Percentiles rank a stretch among this genome's conserved stretches.
Evolutionary conservation across 2,329 filamentous ascomycete genomes (phyloP).

Genomic region (Calonectria ilicicola): DNA sequence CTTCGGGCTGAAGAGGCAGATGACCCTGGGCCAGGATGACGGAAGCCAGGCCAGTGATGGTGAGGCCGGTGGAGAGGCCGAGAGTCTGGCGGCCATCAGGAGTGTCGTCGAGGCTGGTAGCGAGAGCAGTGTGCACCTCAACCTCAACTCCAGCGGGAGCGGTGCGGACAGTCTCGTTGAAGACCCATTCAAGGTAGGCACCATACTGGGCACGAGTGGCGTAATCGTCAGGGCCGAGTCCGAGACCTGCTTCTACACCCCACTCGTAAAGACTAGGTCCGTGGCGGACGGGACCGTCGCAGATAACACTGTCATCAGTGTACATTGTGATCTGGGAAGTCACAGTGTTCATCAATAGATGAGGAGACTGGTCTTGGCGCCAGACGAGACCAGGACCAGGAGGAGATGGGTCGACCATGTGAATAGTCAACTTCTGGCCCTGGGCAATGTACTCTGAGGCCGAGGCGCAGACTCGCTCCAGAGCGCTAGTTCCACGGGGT

Average conservation of each 20-base stretch:
- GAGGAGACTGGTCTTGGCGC: background rate
- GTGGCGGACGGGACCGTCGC: background rate
- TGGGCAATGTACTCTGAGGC: background rate
- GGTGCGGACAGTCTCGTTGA: background rate
- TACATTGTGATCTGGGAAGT: slow-evolving; percentile 5
- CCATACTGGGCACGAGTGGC: background rate
- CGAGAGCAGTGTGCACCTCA: background rate
- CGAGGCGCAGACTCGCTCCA: slow-evolving; percentile 2
- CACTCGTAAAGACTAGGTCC: background rate
- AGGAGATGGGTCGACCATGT: background rate
- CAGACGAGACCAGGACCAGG: background rate
- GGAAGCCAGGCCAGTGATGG: background rate
- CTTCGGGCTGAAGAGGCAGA: background rate
- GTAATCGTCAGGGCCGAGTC: background rate
- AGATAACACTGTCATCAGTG: background rate
- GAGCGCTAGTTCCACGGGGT: background rate
- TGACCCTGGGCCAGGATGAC: background rate
- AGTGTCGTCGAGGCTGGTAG: background rate
- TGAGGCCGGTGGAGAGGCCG: background rate
- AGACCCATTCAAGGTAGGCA: slow-evolving; percentile 1
- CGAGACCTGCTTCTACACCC: background rate
- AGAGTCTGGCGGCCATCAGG: background rate
- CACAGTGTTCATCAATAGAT: background rate
- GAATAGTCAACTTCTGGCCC: background rate
- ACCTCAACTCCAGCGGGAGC: background rate